Evolutionary conservation across 148 eudicot species (phyloP).

Genomic region (Tetragonia tetragonoides): DNA sequence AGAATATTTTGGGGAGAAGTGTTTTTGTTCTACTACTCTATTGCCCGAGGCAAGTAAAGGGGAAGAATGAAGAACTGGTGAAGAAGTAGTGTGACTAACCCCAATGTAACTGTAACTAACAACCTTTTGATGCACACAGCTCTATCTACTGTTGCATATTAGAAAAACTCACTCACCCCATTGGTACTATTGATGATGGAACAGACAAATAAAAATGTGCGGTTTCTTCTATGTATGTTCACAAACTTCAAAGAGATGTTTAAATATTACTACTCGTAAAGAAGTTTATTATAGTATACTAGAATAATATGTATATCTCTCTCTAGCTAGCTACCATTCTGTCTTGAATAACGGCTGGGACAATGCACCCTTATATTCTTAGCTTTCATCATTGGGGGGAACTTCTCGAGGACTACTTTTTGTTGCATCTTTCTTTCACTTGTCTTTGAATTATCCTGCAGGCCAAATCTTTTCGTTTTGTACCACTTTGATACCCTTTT

Average conservation of each 20-base stretch:
- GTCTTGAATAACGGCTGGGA: slow-evolving; percentile 35
- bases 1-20: no score
- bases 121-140: slow-evolving; percentile 7
- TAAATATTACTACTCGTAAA: not conserved
- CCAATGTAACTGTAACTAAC: slow-evolving; percentile 5
- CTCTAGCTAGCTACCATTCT: slow-evolving; percentile 18
- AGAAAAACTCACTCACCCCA: slow-evolving; percentile 21
- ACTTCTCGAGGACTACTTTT: slow-evolving; percentile 22
- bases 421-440: slow-evolving; percentile 10
- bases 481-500: slow-evolving; percentile 21
- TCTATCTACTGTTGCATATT: slow-evolving; percentile 24
- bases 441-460: slow-evolving; percentile 1
- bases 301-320: not conserved
- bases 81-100: not conserved
- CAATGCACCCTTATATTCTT: slow-evolving; percentile 22
- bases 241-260: slow-evolving; percentile 19
- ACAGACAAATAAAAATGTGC: slow-evolving; percentile 20
- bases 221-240: slow-evolving; percentile 41
- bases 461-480: slow-evolving; percentile 23
- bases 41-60: no score
- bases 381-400: slow-evolving; percentile 33
- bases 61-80: no score
- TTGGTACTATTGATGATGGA: slow-evolving; percentile 31
- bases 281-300: not conserved
- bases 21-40: no score